Conservation (phyloP, 768 basidiomycete genomes). For the Albatrellus ellisii region DNA sequence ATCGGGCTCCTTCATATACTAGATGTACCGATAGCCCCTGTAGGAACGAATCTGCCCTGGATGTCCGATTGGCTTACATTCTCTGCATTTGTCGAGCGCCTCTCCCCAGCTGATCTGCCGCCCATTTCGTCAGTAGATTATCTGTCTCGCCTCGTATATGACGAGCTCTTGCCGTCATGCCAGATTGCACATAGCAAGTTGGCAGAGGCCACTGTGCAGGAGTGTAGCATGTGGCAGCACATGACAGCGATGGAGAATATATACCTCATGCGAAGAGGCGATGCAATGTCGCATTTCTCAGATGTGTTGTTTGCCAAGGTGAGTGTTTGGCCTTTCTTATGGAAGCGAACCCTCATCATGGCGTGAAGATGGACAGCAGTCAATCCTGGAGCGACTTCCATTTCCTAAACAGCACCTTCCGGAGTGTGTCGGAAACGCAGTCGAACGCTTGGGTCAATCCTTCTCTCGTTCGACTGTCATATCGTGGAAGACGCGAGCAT, state of each 20-base stretch:
- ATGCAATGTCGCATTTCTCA: slow-evolving; percentile 59
- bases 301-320: slow-evolving; percentile 70
- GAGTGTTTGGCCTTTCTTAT: slow-evolving; percentile 5
- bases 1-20: slow-evolving; percentile 61
- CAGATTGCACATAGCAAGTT: slow-evolving; percentile 36
- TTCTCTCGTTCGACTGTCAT: slow-evolving; percentile 60
- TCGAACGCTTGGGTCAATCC: slow-evolving; percentile 46
- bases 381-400: slow-evolving; percentile 73
- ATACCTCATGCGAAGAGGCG: slow-evolving; percentile 68
- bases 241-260: slow-evolving; percentile 52
- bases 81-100: slow-evolving; percentile 4
- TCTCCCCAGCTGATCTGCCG: slow-evolving; percentile 10
- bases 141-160: slow-evolving; percentile 49
- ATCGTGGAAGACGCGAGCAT: slow-evolving; percentile 36
- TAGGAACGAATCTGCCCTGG: not conserved
- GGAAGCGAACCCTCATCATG: not conserved
- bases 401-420: slow-evolving; percentile 68
- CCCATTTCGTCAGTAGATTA: slow-evolving; percentile 48
- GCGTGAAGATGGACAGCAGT: slow-evolving; percentile 59
- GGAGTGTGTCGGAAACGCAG: slow-evolving; percentile 46
- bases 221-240: slow-evolving; percentile 55
- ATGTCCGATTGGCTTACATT: slow-evolving; percentile 9
- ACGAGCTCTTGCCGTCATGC: slow-evolving; percentile 47
- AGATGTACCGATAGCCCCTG: slow-evolving; percentile 16
- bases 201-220: slow-evolving; percentile 45